Base-by-base conservation (phyloP, 768 basidiomycete species). In the Amanita jacksonii region DNA sequence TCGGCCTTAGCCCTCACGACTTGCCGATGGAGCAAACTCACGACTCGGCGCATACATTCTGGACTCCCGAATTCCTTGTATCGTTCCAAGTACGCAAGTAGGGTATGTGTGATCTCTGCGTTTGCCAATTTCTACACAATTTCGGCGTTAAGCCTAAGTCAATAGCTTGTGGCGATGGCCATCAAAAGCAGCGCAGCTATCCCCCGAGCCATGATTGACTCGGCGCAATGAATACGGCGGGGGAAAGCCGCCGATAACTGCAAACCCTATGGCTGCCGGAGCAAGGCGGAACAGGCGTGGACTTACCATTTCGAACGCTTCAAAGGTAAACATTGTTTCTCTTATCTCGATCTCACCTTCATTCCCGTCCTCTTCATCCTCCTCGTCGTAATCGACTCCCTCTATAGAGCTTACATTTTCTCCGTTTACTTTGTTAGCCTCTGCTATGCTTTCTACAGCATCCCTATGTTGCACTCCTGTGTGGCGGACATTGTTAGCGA, bases 311-410 rank as follows among this genome's bases (percentile, higher is more conserved):
- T 98, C 89, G 52, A 92, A 96, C 22, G 81, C 77, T 53, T 89
- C 85, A 57, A 99, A 92, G 3, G 88, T 87, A 65, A 96, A 93
- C 58, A 82, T 75, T 30, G 87, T 90, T 58, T 97, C 94, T 30
- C 77, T 71, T 39, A 86, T 71, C 20, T 80, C 70, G 22, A 77
- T 77, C 47, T 85, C 80, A 22, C 44, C 38, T 38, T 45, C 37
- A 32, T 45, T 38, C 30, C 40, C 46, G 34, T 47, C 39, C 4
- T 70, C 74, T 18, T 68, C 68, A 45, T 79, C 82, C 33, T 81
- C 83, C 51, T 79, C 81, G 34, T 68, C 78, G 51, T 89, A 81
- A 38, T 77, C 24, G 33, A 38, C 22, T 27, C n/a, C 28, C 38
- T 15, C 33, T n/a, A 18, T 27, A 9, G 41, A 23, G 9, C 23